These are phyloP conservation scores for Chytriomyces hyalinus DNA, from an alignment of 192 early-diverging fungal genomes.

Conservation along the genomic window DNA sequence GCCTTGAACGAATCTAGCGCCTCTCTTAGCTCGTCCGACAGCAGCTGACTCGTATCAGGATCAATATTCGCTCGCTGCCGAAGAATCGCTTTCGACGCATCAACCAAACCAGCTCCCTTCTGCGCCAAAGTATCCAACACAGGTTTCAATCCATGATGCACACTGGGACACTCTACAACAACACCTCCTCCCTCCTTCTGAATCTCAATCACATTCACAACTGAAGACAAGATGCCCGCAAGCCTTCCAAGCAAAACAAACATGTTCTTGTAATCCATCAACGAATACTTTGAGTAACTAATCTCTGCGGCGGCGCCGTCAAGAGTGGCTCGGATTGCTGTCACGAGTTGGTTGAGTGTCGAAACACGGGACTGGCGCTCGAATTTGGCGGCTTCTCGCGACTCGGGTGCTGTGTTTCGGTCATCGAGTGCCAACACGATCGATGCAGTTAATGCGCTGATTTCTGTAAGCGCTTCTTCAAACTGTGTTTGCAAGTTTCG, in stretches of 20 bases:
- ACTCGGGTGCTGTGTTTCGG: not conserved
- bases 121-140: not conserved
- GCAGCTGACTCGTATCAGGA: no score
- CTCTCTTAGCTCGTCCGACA: no score
- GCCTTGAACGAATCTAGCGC: no score
- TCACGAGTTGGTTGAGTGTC: not conserved
- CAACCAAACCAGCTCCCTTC: no score
- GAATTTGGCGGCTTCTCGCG: not conserved
- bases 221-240: not conserved
- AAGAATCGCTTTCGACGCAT: no score
- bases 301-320: conserved; percentile 6
- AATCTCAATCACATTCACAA: not conserved
- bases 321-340: not conserved
- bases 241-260: not conserved
- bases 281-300: not conserved
- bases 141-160: not conserved
- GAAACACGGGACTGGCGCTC: not conserved
- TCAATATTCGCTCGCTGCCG: no score
- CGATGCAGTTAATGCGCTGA: not conserved
- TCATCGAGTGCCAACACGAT: not conserved
- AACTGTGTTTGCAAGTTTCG: not conserved
- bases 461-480: not conserved
- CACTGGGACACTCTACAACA: not conserved
- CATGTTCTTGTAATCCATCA: not conserved
- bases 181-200: not conserved